Evolutionary conservation across 2,329 filamentous ascomycete species (phyloP), one percentile per base, ranked within the genome.

Genomic region (Metarhizium rileyi): DNA sequence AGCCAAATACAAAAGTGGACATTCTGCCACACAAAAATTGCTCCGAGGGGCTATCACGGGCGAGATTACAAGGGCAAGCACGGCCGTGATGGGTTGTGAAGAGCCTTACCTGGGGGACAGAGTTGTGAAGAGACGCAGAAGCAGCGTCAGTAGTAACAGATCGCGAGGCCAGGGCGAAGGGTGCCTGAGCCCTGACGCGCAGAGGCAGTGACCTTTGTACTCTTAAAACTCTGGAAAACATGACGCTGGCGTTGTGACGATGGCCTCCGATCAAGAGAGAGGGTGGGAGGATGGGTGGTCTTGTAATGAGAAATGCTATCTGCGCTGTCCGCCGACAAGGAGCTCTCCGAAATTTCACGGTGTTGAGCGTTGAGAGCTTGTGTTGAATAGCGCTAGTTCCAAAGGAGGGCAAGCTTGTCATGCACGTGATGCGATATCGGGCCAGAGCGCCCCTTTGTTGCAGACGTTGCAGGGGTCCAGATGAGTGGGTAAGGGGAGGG

Each of bases 101-200:
- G 20, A 4, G 20, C 14, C 70, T 62, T 62, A 73, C 71, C 68
- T 74, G 57, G 52, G 76, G 75, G 57, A 78, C 73, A 56, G 81
- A 76, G 76, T 87, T 87, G 69, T 91, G 88, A 63, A 90, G 84
- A 70, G 94, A 88, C 63, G 90, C 84, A 63, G 87, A 91, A 59
- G 93, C 93, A 58, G 93, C 93, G 73, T 97, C 86, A 59, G 93
- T 97, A 60, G 93, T 98, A 65, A 98, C 93, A 61, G 81, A 81
- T 68, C 91, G 82, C 67, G 81, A 74, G 59, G 76, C 73, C 56
- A 69, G 66, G 55, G 70, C 70, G 51, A 70, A 62, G 53, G 74
- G 65, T 51, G 68, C 63, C 48, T 70, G 66, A 56, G 68, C 66
- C 56, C 70, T 68, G 61, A 70, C 65, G 64, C 75, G 74, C 69